Base-by-base conservation (phyloP, 129 eudicot genomes). In the Centaurea solstitialis region DNA sequence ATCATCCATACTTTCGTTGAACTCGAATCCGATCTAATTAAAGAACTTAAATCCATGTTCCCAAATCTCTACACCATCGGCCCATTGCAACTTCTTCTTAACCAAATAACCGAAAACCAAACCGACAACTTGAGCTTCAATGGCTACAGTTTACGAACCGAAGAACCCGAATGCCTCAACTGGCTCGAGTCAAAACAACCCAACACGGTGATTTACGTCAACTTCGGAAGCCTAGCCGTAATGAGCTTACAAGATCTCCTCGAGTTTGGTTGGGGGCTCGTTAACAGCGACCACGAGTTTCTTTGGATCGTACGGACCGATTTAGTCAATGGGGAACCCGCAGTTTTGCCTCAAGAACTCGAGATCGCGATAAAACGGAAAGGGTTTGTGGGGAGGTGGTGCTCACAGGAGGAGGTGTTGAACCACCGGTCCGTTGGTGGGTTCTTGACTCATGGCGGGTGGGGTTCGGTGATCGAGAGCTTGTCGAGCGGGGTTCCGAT, bases 211-310 rank as follows among this genome's bases (percentile, higher is more conserved):
- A 82, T 89, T 6, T 87, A 89, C 69, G 88, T 89, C 18, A 91
- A 85, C 68, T 91, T 91, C 33, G 93, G 97, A 9, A 91, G 93
- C 76, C 45, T 89, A 5, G 50, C 82, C 0, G 87, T 86, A 10
- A 81, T 92, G 86, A 74, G 83, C 0, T 70, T 74, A 45, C 43
- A 90, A 18, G 91, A 92, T 28, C 22, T 88, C 6, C 1, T 66
- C 0, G 94, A 92, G 26, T 79, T 92, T 9, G 97, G 93, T 20
- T 87, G 94, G 93, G 97, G 94, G 2, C 86, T 92, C 10, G 94
- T 93, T 1, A 85, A 80, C 45, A 85, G 85, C 47, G 20, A 28
- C 12, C 13, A 76, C 39, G 43, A 59, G 0, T 85, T 85, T 80
- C n/a, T 80, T 17, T 85, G 85, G 88, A 71, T 80, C 9, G 76